These are phyloP conservation scores for Trichodelitschia bisporula DNA, from an alignment of 495 filamentous ascomycete species.

Conservation along the genomic window DNA sequence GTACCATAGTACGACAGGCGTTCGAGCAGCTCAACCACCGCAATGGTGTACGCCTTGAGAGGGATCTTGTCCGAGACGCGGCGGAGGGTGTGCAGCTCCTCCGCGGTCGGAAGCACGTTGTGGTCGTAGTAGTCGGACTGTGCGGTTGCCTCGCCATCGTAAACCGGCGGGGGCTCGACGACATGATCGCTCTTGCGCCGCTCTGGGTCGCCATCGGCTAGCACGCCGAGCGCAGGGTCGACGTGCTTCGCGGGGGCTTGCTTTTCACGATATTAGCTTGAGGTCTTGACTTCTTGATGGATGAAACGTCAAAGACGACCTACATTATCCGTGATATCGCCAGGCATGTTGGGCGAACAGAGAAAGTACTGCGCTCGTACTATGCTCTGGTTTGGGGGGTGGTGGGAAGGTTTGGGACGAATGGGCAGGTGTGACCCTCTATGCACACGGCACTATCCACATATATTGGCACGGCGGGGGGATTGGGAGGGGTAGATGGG, in stretches of 20 bases:
- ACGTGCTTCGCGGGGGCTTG: conserved; percentile 2
- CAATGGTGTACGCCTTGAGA: conserved; percentile 39
- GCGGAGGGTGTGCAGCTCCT: conserved; percentile 33
- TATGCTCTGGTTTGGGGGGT: too few species aligned
- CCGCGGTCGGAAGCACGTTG: conserved; percentile 23
- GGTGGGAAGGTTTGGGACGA: too few species aligned
- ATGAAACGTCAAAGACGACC: neutral
- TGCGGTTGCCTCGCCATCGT: neutral
- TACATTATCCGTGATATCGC: conserved; percentile 4
- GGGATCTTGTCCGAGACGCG: conserved; percentile 42
- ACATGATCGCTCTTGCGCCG: neutral
- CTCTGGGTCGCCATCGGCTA: neutral
- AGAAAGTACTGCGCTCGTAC: too few species aligned
- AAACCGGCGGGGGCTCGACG: neutral
- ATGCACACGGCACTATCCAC: too few species aligned
- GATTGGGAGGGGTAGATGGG: too few species aligned
- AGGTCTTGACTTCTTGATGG: neutral
- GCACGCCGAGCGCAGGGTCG: neutral
- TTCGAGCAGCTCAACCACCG: conserved; percentile 54
- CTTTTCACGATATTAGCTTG: conserved; percentile 1
- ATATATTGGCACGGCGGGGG: too few species aligned
- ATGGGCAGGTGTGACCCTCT: too few species aligned
- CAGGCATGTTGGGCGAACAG: too few species aligned
- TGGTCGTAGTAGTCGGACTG: neutral
- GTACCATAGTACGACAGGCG: conserved; percentile 63